These are phyloP conservation scores for Pseudozyma sp. DNA, from an alignment of 1,284 basidiomycete species.

Conservation along the genomic window DNA sequence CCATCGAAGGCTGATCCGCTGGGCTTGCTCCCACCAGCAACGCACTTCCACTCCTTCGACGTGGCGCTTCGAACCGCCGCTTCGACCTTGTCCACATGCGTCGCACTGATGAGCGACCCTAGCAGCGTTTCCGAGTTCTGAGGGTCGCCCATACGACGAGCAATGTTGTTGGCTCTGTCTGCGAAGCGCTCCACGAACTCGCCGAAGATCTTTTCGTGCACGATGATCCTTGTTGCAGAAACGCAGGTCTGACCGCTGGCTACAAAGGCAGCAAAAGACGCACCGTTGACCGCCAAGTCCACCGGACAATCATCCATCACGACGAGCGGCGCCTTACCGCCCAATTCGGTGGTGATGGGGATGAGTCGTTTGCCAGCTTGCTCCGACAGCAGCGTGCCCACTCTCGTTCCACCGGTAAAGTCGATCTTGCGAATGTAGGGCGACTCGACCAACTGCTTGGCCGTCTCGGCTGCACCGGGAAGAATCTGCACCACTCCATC, in stretches of 20 bases:
- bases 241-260: slow-evolving; percentile 77
- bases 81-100: slow-evolving; percentile 77
- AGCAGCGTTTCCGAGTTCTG: slow-evolving; percentile 77
- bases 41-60: slow-evolving; percentile 70
- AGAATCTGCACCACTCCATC: slow-evolving; percentile 79
- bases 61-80: slow-evolving; percentile 72
- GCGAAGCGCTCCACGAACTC: slow-evolving; percentile 76
- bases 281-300: slow-evolving; percentile 78
- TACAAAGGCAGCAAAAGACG: slow-evolving; percentile 82
- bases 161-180: slow-evolving; percentile 76
- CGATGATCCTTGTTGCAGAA: slow-evolving; percentile 31
- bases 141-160: slow-evolving; percentile 79
- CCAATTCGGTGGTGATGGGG: slow-evolving; percentile 75
- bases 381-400: slow-evolving; percentile 78
- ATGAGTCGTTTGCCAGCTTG: slow-evolving; percentile 79
- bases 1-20: slow-evolving; percentile 75
- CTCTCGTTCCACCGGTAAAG: slow-evolving; percentile 81
- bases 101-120: slow-evolving; percentile 79
- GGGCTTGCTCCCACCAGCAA: slow-evolving; percentile 76
- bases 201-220: slow-evolving; percentile 75
- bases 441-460: slow-evolving; percentile 76
- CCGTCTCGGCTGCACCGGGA: slow-evolving; percentile 76
- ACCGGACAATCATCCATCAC: slow-evolving; percentile 82
- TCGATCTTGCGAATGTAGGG: slow-evolving; percentile 81
- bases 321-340: slow-evolving; percentile 77